A percentile compares a stretch with the other conserved stretches of the same genome.
Evolutionary conservation across 73 alveolate genomes (phyloP).

Genomic region (Paramecium biaurelia): DNA sequence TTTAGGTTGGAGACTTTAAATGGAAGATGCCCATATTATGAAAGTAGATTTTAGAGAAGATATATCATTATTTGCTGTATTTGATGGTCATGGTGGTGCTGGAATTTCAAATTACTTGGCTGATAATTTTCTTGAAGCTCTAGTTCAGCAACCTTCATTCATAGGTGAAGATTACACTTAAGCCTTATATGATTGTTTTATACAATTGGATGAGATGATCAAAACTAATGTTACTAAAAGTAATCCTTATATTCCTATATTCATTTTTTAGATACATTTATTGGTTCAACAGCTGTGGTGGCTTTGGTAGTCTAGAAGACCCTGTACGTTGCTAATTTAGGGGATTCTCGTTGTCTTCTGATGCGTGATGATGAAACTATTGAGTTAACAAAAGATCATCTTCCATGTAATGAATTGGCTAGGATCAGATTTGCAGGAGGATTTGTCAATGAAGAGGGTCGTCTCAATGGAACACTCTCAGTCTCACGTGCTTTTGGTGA

Average conservation of each 20-base stretch:
- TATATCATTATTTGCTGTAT: constrained; percentile 27
- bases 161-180: background rate
- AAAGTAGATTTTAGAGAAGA: background rate
- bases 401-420: constrained; percentile 50
- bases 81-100: constrained; percentile 61
- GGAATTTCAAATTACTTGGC: constrained; percentile 3
- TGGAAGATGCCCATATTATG: constrained; percentile 38
- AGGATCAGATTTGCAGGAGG: constrained; percentile 66
- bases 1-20: constrained; percentile 15
- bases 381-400: constrained; percentile 54
- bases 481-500: constrained; percentile 87
- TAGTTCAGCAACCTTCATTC: background rate
- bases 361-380: constrained; percentile 55
- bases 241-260: background rate
- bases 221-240: background rate
- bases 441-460: constrained; percentile 57
- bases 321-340: constrained; percentile 60
- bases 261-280: background rate
- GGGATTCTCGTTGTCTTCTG: constrained; percentile 62
- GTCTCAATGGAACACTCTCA: constrained; percentile 77
- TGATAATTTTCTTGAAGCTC: background rate
- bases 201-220: background rate
- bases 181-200: background rate
- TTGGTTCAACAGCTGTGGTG: constrained; percentile 63
- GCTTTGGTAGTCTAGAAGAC: constrained; percentile 51